Evolutionary conservation across 306 rosid genomes (phyloP), one percentile per base, ranked within the genome.

Genomic region (Malus fusca): DNA sequence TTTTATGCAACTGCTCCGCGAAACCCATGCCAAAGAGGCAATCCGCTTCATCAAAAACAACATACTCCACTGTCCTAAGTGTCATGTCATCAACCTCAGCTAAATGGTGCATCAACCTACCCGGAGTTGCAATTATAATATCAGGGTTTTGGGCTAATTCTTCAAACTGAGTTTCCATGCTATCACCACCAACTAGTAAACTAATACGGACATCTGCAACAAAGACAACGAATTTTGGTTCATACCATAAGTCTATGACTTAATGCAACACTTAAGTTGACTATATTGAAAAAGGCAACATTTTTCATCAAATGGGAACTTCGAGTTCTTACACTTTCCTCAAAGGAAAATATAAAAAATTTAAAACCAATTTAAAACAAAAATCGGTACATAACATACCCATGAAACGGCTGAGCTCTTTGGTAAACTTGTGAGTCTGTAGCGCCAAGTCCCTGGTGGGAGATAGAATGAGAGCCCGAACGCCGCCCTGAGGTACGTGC

Each of bases 41-140:
- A 85, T 92, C 97, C 0, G 97, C 98, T 84, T 95, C 97, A 14
- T 95, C 98, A 19, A 92, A 95, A 58, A 92, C 98, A 80, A 92
- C 98, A 68, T 92, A 92, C 78, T 95, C 98, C 25, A 89, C 96
- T 2, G 87, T 84, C 6, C 92, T 91, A 84, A 94, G 74, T 1
- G 96, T 80, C 97, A 92, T 87, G 82, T 92, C 98, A 18, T 92
- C 97, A 52, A 94, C 88, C 86, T 92, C 97, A 40, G 96, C 83
- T 83, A 90, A 76, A 88, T 86, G 98, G 72, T 94, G 98, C 94
- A 94, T 92, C 30, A 94, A 93, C 92, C 98, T 91, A 19, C 98
- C 98, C 3, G 98, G 98, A 55, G 96, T 92, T 37, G 98, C 98
- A 73, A 94, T 92, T 78, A 94, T 90, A 66, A 94, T 79, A 75